These are phyloP conservation scores for Entomortierella beljakovae DNA, from an alignment of 192 early-diverging fungal species.

Conservation along the genomic window DNA sequence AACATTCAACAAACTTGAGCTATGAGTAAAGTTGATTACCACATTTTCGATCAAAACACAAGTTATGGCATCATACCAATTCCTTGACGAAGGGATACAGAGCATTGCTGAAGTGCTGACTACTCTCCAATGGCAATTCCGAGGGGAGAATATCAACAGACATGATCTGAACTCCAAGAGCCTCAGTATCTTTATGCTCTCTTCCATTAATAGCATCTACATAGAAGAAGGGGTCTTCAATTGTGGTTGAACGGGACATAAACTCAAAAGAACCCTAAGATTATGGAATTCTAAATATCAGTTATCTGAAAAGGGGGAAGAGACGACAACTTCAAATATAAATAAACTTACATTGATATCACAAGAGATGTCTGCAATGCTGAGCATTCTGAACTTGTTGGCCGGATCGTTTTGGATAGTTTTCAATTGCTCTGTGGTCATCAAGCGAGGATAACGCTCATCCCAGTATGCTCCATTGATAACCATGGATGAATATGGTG, in stretches of 20 bases:
- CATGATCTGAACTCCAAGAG: slow-evolving; percentile 93
- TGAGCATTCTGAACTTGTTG: slow-evolving; percentile 79
- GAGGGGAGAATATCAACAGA: slow-evolving; percentile 97
- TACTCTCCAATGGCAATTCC: slow-evolving; percentile 95
- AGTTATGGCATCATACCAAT: slow-evolving; percentile 65
- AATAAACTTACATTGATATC: slow-evolving; percentile 79
- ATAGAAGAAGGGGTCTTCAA: slow-evolving; percentile 93
- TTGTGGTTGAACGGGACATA: slow-evolving; percentile 88
- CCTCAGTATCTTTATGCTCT: slow-evolving; percentile 74
- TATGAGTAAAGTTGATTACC: no score
- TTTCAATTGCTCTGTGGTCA: slow-evolving; percentile 87
- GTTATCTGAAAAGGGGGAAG: not conserved
- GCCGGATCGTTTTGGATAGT: slow-evolving; percentile 73
- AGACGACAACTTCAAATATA: not conserved
- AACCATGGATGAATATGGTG: slow-evolving; percentile 90
- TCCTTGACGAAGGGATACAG: slow-evolving; percentile 86
- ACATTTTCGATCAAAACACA: no score
- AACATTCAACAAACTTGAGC: not conserved
- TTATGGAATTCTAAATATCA: not conserved
- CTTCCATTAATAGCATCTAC: slow-evolving; percentile 82
- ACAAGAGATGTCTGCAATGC: slow-evolving; percentile 93
- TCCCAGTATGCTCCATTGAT: slow-evolving; percentile 98
- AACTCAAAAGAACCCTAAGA: slow-evolving; percentile 92
- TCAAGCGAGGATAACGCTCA: slow-evolving; percentile 81
- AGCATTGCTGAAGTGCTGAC: slow-evolving; percentile 90